These are phyloP conservation scores for Thermothielavioides terrestris DNA, from an alignment of 495 filamentous ascomycete species.

Conservation along the genomic window DNA sequence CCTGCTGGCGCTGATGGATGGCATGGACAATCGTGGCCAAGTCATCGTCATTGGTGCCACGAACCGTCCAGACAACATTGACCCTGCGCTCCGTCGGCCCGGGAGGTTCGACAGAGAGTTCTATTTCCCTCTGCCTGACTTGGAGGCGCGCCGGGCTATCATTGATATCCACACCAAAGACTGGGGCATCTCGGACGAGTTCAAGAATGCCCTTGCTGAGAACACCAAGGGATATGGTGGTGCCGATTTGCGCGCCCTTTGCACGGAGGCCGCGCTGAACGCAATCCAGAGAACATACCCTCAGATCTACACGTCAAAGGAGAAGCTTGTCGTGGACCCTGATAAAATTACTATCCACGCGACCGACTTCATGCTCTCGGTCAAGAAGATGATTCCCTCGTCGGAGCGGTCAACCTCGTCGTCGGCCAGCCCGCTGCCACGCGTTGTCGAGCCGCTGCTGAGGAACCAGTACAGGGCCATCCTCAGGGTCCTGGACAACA, in stretches of 20 bases:
- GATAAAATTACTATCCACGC: slow-evolving; percentile 73
- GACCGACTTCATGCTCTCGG: slow-evolving; percentile 91
- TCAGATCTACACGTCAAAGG: slow-evolving; percentile 84
- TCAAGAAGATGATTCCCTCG: slow-evolving; percentile 92
- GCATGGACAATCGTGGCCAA: slow-evolving; percentile 96
- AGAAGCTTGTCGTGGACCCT: slow-evolving; percentile 85
- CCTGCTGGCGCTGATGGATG: slow-evolving; percentile 91
- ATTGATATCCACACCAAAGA: slow-evolving; percentile 92
- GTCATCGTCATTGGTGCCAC: slow-evolving; percentile 98
- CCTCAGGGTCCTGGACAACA: slow-evolving; percentile 55
- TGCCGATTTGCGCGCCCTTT: slow-evolving; percentile 86
- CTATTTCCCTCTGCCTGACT: slow-evolving; percentile 86
- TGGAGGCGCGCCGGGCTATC: slow-evolving; percentile 69
- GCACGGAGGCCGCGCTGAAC: slow-evolving; percentile 97
- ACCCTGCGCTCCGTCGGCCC: slow-evolving; percentile 86
- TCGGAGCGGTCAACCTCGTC: slow-evolving; percentile 82
- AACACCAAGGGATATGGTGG: slow-evolving; percentile 94
- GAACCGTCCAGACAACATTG: slow-evolving; percentile 93
- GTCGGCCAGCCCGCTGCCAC: slow-evolving; percentile 67
- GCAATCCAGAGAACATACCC: slow-evolving; percentile 92
- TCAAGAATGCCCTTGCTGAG: slow-evolving; percentile 77
- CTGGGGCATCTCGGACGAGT: slow-evolving; percentile 70
- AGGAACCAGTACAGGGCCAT: slow-evolving; percentile 60
- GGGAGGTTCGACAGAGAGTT: slow-evolving; percentile 96
- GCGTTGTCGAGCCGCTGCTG: slow-evolving; percentile 71